Base-by-base conservation (phyloP, 2,329 filamentous ascomycete species). In the Fusarium euwallaceae region DNA sequence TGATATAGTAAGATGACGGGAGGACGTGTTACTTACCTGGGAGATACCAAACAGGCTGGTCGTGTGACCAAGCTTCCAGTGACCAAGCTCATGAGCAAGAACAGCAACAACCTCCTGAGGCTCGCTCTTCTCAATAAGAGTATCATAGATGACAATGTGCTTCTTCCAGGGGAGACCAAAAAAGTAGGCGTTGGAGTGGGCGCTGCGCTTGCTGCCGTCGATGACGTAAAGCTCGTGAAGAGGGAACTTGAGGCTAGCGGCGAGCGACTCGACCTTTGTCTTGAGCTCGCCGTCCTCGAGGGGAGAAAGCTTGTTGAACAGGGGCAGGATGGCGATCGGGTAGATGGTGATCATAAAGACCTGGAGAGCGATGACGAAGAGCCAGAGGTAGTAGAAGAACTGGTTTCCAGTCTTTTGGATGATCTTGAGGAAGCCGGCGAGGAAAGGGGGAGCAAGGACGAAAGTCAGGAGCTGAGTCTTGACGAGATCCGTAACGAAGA, bases 61-160 rank as follows among this genome's bases (percentile, higher is more conserved):
- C 12, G 97, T 98, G 87, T 99, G 97, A 71, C 95, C 95, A 77
- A 98, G 90, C 79, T 93, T 96, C 97, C 97, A 99, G 87, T 99
- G 97, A 61, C 97, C 97, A 58, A 99, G 90, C 85, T 99, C 97
- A 82, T 99, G 97, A 39, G 95, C 95, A 64, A 99, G 87, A 63
- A 99, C 95, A 75, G 97, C 96, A 69, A 98, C 94, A 45, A 99
- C 95, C 84, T 99, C 97, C 80, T 97, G 90, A 5, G 94, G 92
- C 72, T 95, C 91, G 82, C 93, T 97, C 90, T 98, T 98, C 85
- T 98, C 96, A 73, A 99, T 95, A 73, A 99, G 86, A 6, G 97
- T 99, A 82, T 99, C 97, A 83, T 98, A 99, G 81, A 99, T 97
- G 80, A 99, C 97, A 87, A 99, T 99, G 87, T 98, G 97, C 90